Evolutionary conservation across 768 basidiomycete genomes (phyloP).

Genomic region (Trametes meyenii): DNA sequence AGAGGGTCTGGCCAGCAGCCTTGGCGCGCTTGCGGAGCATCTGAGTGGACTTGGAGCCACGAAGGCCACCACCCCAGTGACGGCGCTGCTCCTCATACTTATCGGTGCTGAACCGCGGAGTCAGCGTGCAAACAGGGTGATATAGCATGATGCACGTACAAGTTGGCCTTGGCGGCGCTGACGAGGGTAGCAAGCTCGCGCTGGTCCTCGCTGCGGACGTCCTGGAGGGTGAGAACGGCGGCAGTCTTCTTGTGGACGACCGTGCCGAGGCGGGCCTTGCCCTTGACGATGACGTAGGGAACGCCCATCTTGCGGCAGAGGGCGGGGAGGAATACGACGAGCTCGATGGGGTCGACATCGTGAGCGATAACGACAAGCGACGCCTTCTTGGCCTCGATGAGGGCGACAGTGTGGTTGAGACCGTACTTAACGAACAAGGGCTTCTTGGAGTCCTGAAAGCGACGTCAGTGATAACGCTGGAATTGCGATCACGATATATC

Average conservation of each 20-base stretch:
- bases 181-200: constrained; percentile 92
- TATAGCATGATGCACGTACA: constrained; percentile 54
- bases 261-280: constrained; percentile 96
- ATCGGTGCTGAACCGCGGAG: constrained; percentile 58
- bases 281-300: constrained; percentile 97
- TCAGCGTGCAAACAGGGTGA: neutral
- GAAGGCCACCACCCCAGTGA: constrained; percentile 95
- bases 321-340: constrained; percentile 97
- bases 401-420: constrained; percentile 94
- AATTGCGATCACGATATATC: neutral
- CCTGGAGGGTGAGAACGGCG: constrained; percentile 87
- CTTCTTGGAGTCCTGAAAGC: constrained; percentile 80
- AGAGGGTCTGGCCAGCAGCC: constrained; percentile 73
- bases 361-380: constrained; percentile 94
- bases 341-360: constrained; percentile 98
- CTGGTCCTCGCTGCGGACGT: constrained; percentile 93
- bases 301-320: constrained; percentile 99
- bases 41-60: constrained; percentile 92
- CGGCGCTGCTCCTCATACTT: constrained; percentile 93
- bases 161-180: constrained; percentile 95
- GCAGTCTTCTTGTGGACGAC: constrained; percentile 99
- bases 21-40: constrained; percentile 95
- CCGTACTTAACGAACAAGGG: constrained; percentile 95
- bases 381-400: constrained; percentile 97
- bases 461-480: neutral